Base-by-base conservation (phyloP, 164 flowering plant species). In the Macadamia tetraphylla region DNA sequence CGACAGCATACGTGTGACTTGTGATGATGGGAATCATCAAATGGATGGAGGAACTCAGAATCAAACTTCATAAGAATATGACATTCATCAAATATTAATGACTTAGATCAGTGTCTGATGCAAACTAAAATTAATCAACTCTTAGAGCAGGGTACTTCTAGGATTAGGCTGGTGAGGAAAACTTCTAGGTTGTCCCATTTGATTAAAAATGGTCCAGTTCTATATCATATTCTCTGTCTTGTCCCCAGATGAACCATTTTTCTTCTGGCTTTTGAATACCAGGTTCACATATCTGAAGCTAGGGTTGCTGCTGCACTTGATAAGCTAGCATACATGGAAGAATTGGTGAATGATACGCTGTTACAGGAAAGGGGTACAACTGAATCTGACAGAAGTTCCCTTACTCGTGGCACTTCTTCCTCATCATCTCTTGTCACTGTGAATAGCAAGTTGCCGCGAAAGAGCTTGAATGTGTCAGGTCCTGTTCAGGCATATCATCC, bases 211-310 rank as follows among this genome's bases (percentile, higher is more conserved):
- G 51, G 9, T 23, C 59, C 30, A 18, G 11, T 0, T 31, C 62
- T 59, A 40, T 29, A 3, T 59, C 62, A 29, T 57, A 59, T 59
- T 40, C 9, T 29, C 18, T 29, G 62, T 7, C 15, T 11, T 29
- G 3, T 18, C 56, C 60, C 44, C 11, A 23, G 17, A 35, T 66
- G 6, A 66, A 17, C 43, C 23, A 49, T 18, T 58, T 32, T 44
- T 51, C 13, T 44, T 68, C 15, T 64, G 65, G 42, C 46, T 74
- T 61, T 71, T 69, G 32, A 58, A 70, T 31, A 56, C 72, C 83
- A 94, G 99, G 97, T 94, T 70, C 98, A 90, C 80, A 88, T 92
- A 75, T 94, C 98, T 51, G 98, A 94, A 86, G 97, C 94, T 69
- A 83, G 99, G 74, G 96, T 94, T 73, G 70, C 75, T 17, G 79